Conservation (phyloP, 805 yeast species). For the Yamadazyma kitorensis region DNA sequence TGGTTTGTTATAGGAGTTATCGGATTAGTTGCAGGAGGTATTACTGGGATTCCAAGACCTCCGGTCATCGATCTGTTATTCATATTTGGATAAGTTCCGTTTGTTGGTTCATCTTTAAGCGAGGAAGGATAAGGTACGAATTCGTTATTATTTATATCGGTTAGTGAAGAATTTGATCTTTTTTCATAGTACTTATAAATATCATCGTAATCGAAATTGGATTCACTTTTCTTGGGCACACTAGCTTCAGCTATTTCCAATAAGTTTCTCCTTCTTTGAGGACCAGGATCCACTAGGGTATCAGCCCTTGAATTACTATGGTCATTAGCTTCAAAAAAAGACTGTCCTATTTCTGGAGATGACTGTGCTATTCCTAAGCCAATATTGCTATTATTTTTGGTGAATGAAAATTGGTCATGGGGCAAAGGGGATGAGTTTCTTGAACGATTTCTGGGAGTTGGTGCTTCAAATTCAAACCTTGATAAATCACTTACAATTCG, state of each 20-base stretch:
- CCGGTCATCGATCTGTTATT: slow-evolving; percentile 2
- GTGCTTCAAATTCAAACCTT: slow-evolving; percentile 28
- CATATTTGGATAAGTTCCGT: background rate
- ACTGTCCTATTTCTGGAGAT: background rate
- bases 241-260: slow-evolving; percentile 15
- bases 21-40: slow-evolving; percentile 7
- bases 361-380: slow-evolving; percentile 2
- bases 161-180: slow-evolving; percentile 10
- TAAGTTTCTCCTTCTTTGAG: slow-evolving; percentile 11
- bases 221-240: slow-evolving; percentile 6
- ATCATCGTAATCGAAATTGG: slow-evolving; percentile 13
- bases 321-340: slow-evolving; percentile 5
- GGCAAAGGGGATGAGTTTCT: slow-evolving; percentile 32
- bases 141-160: slow-evolving; percentile 8
- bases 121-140: slow-evolving; percentile 16
- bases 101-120: slow-evolving; percentile 3
- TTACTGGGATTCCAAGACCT: slow-evolving; percentile 10
- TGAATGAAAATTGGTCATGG: background rate
- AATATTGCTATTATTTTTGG: slow-evolving; percentile 11
- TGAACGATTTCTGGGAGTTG: slow-evolving; percentile 25
- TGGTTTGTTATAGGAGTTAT: slow-evolving; percentile 9
- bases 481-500: slow-evolving; percentile 31
- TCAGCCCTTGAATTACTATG: slow-evolving; percentile 1
- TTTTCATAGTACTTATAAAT: slow-evolving; percentile 18
- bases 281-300: slow-evolving; percentile 11